Base-by-base conservation (phyloP, 2,329 filamentous ascomycete genomes). In the Karstenula rhodostoma region DNA sequence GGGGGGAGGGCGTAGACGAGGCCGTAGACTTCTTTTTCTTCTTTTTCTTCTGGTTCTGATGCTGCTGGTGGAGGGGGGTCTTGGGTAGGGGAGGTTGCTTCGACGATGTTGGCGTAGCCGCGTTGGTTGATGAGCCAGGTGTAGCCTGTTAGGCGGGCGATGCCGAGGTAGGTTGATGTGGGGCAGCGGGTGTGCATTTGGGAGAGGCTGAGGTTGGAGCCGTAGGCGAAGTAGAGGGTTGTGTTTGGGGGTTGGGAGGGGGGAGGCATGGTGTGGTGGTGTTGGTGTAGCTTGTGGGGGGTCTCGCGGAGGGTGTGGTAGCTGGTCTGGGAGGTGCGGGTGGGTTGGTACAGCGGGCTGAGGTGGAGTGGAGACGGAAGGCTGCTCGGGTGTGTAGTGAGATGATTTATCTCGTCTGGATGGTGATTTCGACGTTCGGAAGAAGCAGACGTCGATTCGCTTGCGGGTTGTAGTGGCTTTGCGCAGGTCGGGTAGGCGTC, bases 41-140 rank as follows among this genome's bases (percentile, higher is more conserved):
- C 63, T 64, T 57, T 44, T 47, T 7, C 13, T 40, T 19, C n/a
- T 40, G 37, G 17, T n/a, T n/a, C n/a, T n/a, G n/a, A n/a, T n/a
- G n/a, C n/a, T n/a, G n/a, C n/a, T n/a, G n/a, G n/a, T n/a, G n/a
- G n/a, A n/a, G n/a, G n/a, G n/a, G n/a, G n/a, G n/a, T n/a, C n/a
- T n/a, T n/a, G n/a, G n/a, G n/a, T n/a, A n/a, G n/a, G n/a, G n/a
- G n/a, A n/a, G n/a, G 5, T n/a, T 40, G n/a, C 17, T 40, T 40
- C 37, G 27, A 87, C 83, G n/a, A 92, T 79, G 70, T 91, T 92
- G 42, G 90, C 90, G 72, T 88, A 91, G 15, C 89, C 89, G 1
- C 89, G 83, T 48, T 80, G 75, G 70, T 88, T 89, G 79, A 92
- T 91, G 56, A 90, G 81, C 88, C 88, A 92, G 47, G 75, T 78